A percentile compares a stretch with the other conserved stretches of the same genome.
These are phyloP conservation scores for Pythium sukuiense DNA, from an alignment of 352 stramenopile genomes.

Conservation along the genomic window DNA sequence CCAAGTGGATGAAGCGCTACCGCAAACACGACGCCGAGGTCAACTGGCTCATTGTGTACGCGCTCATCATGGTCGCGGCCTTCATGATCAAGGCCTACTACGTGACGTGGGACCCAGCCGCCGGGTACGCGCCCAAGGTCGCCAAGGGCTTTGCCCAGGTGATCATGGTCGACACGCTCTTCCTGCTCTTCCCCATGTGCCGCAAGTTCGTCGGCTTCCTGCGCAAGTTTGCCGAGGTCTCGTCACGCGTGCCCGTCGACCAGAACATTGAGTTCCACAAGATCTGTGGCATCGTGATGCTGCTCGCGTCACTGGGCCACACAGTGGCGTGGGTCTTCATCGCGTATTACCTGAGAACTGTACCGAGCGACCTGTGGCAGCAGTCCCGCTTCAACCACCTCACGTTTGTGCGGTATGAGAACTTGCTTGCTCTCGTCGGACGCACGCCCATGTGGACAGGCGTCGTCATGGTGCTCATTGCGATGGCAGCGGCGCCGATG, in stretches of 20 bases:
- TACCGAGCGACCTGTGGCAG: slow-evolving; percentile 58
- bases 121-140: slow-evolving; percentile 59
- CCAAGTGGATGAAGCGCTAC: slow-evolving; percentile 37
- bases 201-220: slow-evolving; percentile 65
- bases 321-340: slow-evolving; percentile 61
- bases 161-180: slow-evolving; percentile 71
- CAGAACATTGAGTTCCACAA: slow-evolving; percentile 82
- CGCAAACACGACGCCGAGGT: slow-evolving; percentile 47
- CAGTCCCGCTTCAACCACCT: slow-evolving; percentile 47
- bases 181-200: slow-evolving; percentile 74
- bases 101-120: slow-evolving; percentile 46
- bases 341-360: slow-evolving; percentile 67
- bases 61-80: slow-evolving; percentile 42
- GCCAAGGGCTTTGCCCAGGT: slow-evolving; percentile 74
- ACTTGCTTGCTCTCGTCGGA: slow-evolving; percentile 50
- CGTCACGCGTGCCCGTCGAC: slow-evolving; percentile 61
- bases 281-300: slow-evolving; percentile 58
- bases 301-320: slow-evolving; percentile 60
- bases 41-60: slow-evolving; percentile 50
- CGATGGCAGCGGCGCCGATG: slow-evolving; percentile 62
- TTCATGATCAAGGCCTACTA: slow-evolving; percentile 51
- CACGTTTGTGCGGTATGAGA: slow-evolving; percentile 48
- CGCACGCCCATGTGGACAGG: slow-evolving; percentile 70
- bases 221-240: slow-evolving; percentile 35
- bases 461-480: slow-evolving; percentile 66